Conservation (phyloP, 2,329 filamentous ascomycete species). For the Trichoderma sp. region DNA sequence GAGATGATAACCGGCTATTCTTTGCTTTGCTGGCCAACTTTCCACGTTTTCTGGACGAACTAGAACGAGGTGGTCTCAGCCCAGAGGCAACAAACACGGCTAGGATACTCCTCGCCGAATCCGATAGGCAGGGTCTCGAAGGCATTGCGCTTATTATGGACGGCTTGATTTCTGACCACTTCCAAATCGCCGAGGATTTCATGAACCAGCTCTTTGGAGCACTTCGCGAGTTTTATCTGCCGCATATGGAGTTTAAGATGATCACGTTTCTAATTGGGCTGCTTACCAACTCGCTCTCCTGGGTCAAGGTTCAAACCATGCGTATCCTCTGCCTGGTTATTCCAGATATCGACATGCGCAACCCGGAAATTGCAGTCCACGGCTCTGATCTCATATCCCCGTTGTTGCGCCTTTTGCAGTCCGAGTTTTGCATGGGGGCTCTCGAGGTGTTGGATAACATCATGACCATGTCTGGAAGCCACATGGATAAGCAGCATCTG, state of each 20-base stretch:
- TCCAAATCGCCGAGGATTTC: slow-evolving; percentile 72
- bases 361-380: slow-evolving; percentile 84
- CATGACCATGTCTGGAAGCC: slow-evolving; percentile 88
- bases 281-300: slow-evolving; percentile 82
- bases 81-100: slow-evolving; percentile 63
- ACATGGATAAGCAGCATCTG: slow-evolving; percentile 91
- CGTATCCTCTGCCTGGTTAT: slow-evolving; percentile 82
- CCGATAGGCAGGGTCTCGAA: slow-evolving; percentile 69
- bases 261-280: slow-evolving; percentile 89
- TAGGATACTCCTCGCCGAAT: slow-evolving; percentile 68
- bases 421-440: slow-evolving; percentile 90
- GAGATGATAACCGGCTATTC: slow-evolving; percentile 77
- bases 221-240: slow-evolving; percentile 76
- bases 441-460: slow-evolving; percentile 91
- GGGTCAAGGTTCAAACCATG: slow-evolving; percentile 94
- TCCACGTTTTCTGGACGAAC: slow-evolving; percentile 76
- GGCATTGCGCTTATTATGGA: slow-evolving; percentile 69
- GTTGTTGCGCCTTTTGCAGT: slow-evolving; percentile 83
- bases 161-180: slow-evolving; percentile 67
- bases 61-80: slow-evolving; percentile 65
- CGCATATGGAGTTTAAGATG: slow-evolving; percentile 78
- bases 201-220: slow-evolving; percentile 71
- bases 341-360: slow-evolving; percentile 89
- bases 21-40: slow-evolving; percentile 91
- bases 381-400: slow-evolving; percentile 95